Evolutionary conservation across 2,329 filamentous ascomycete species (phyloP).

Genomic region (Aspergillus quadricinctus): DNA sequence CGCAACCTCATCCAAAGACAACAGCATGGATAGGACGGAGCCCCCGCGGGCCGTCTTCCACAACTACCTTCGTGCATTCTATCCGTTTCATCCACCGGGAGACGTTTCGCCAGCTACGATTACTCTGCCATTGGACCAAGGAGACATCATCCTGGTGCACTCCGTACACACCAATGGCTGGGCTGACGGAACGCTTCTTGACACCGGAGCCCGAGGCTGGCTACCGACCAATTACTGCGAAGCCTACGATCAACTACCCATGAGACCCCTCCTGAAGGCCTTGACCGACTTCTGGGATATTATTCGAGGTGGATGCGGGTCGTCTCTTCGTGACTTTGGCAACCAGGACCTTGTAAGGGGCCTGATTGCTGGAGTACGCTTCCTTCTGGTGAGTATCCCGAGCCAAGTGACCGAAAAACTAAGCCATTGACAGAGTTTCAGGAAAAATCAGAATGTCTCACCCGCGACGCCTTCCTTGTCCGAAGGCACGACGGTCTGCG

Average conservation of each 20-base stretch:
- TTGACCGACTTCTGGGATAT: conserved; percentile 91
- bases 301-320: conserved; percentile 70
- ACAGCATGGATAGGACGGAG: conserved; percentile 44
- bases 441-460: conserved; percentile 86
- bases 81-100: conserved; percentile 79
- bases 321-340: conserved; percentile 72
- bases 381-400: conserved; percentile 66
- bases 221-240: conserved; percentile 98
- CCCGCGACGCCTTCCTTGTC: conserved; percentile 71
- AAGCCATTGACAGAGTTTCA: conserved; percentile 33
- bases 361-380: conserved; percentile 87
- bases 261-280: conserved; percentile 78
- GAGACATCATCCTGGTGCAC: conserved; percentile 89
- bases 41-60: conserved; percentile 67
- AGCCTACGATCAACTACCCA: conserved; percentile 82
- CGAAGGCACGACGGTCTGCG: conserved; percentile 71
- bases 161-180: conserved; percentile 97
- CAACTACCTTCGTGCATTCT: conserved; percentile 92
- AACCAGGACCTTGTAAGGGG: conserved; percentile 93
- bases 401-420: neutral
- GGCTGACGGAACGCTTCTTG: conserved; percentile 89
- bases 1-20: conserved; percentile 52
- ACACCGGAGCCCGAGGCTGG: conserved; percentile 86
- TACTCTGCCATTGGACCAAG: conserved; percentile 81
- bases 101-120: conserved; percentile 78